These are phyloP conservation scores for Porcisia hertigi DNA, from an alignment of 208 protist species.

Conservation along the genomic window DNA sequence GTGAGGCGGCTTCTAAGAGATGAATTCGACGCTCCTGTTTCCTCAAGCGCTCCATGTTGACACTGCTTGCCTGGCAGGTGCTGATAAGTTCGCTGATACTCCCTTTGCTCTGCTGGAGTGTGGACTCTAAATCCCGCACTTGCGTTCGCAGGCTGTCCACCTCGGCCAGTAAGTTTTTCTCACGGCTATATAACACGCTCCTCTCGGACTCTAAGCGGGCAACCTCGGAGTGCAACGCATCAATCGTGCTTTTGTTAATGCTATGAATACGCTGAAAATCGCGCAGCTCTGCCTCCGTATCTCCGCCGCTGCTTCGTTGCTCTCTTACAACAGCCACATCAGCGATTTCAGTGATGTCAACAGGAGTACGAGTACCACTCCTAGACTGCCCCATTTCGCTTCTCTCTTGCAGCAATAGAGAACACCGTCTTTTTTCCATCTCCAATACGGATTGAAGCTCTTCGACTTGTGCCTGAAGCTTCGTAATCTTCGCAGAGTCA, in stretches of 20 bases:
- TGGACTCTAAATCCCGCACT: constrained; percentile 23
- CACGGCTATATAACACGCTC: neutral
- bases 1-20: constrained; percentile 56
- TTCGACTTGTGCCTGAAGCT: constrained; percentile 45
- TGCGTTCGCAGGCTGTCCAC: constrained; percentile 18
- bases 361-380: neutral
- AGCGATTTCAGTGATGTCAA: neutral
- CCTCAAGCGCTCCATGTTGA: constrained; percentile 49
- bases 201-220: constrained; percentile 19
- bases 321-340: neutral
- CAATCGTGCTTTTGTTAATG: constrained; percentile 25
- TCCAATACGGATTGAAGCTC: constrained; percentile 31
- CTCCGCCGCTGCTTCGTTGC: neutral
- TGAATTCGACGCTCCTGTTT: constrained; percentile 49
- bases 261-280: constrained; percentile 21
- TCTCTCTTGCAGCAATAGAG: constrained; percentile 3
- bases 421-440: constrained; percentile 13
- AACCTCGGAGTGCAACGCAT: constrained; percentile 22
- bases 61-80: constrained; percentile 44
- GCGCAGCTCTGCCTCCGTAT: constrained; percentile 5
- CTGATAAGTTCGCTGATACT: constrained; percentile 67
- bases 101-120: constrained; percentile 40
- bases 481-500: constrained; percentile 42
- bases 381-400: neutral
- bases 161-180: neutral